Conservation (phyloP, 768 basidiomycete species). For the Psilocybe subaeruginosa region DNA sequence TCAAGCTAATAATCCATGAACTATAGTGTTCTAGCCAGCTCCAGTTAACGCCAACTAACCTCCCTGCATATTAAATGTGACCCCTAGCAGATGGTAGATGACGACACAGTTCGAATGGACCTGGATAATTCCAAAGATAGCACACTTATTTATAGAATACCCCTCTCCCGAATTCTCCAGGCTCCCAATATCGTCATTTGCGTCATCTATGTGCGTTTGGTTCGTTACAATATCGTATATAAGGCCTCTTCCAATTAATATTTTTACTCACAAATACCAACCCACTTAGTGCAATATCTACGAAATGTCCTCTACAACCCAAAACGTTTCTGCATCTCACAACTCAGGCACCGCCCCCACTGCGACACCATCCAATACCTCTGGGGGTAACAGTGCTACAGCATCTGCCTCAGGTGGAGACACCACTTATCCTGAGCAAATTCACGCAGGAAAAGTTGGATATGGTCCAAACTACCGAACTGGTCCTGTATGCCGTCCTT, state of each 20-base stretch:
- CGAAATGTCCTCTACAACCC: slow-evolving; percentile 6
- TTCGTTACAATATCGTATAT: not conserved
- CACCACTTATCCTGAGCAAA: slow-evolving; percentile 39
- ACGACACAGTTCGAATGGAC: not conserved
- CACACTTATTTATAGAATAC: slow-evolving; percentile 12
- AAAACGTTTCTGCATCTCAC: slow-evolving; percentile 10
- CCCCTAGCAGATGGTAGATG: not conserved
- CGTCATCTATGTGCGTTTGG: slow-evolving; percentile 11
- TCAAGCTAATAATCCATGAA: not conserved
- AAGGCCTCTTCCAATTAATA: not conserved
- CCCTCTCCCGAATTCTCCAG: not conserved
- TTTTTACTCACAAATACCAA: not conserved
- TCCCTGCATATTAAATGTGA: not conserved
- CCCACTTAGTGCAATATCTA: not conserved
- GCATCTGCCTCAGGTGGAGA: not conserved
- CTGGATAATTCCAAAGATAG: not conserved
- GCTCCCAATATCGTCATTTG: slow-evolving; percentile 16
- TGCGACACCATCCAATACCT: slow-evolving; percentile 5
- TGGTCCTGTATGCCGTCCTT: slow-evolving; percentile 32
- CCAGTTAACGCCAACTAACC: not conserved
- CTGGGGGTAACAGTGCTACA: not conserved
- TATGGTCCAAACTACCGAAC: slow-evolving; percentile 43
- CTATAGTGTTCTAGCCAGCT: not conserved
- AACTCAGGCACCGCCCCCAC: slow-evolving; percentile 5
- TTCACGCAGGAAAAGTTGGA: slow-evolving; percentile 46